Evolutionary conservation across 441 rosid species (phyloP).

Genomic region (Daphne laureola): DNA sequence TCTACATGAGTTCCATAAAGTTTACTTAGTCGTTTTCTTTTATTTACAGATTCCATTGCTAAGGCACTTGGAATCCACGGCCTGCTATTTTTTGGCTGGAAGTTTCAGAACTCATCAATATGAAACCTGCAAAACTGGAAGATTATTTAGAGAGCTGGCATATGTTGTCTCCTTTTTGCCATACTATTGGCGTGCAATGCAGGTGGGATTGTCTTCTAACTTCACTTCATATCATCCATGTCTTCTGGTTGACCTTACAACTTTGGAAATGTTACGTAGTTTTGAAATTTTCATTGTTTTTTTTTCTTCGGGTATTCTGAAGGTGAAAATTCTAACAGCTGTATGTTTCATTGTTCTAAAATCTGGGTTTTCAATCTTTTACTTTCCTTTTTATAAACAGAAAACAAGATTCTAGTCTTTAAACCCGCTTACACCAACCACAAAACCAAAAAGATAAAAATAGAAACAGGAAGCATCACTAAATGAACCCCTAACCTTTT

Average conservation of each 20-base stretch:
- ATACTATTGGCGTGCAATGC: conserved; percentile 98
- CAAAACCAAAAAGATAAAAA: too few relatives aligned
- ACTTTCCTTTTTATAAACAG: too few relatives aligned
- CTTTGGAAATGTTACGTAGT: neutral
- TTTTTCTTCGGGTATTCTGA: too few relatives aligned
- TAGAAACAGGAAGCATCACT: too few relatives aligned
- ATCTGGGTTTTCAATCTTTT: too few relatives aligned
- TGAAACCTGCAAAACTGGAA: conserved; percentile 68
- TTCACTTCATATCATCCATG: neutral
- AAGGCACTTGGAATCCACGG: conserved; percentile 79
- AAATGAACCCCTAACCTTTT: neutral
- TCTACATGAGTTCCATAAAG: too few relatives aligned
- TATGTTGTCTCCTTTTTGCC: conserved; percentile 84
- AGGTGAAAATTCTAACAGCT: too few relatives aligned
- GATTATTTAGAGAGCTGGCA: conserved; percentile 59
- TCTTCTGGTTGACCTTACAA: neutral
- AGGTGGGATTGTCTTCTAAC: conserved; percentile 31
- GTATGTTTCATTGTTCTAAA: too few relatives aligned
- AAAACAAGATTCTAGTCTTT: neutral
- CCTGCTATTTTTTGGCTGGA: conserved; percentile 81
- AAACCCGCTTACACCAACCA: too few relatives aligned
- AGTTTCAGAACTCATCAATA: conserved; percentile 62
- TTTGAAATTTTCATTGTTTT: neutral
- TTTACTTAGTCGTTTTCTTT: neutral
- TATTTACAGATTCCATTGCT: conserved; percentile 71